A percentile compares a stretch with the other conserved stretches of the same genome.
phyloP scores from a whole-genome alignment of 1,284 basidiomycete species.

The Moesziomyces sp. region DNA sequence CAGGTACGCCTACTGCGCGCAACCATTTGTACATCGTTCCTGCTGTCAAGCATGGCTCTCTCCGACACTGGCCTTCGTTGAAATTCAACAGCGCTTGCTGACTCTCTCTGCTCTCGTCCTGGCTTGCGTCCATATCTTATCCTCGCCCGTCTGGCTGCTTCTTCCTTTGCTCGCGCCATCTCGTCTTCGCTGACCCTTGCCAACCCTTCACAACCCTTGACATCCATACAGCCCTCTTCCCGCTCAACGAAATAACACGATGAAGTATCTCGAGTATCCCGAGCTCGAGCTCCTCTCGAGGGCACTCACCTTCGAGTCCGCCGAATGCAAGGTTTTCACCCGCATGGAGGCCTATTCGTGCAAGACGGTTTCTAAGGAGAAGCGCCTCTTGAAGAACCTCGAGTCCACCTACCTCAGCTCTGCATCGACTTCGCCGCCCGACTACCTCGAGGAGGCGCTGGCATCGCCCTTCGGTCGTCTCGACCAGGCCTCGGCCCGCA shows the following conservation, averaged over 20 bases:
- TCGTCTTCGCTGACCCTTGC: background rate
- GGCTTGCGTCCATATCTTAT: background rate
- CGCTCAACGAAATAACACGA: constrained; percentile 63
- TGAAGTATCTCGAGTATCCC: constrained; percentile 92
- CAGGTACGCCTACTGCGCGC: background rate
- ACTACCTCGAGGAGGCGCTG: constrained; percentile 61
- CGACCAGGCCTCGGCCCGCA: constrained; percentile 74
- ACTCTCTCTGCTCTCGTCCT: constrained; percentile 15
- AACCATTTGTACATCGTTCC: background rate
- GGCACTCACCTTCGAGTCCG: constrained; percentile 77
- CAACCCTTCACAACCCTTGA: background rate
- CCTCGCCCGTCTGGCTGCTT: background rate
- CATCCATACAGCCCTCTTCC: constrained; percentile 3
- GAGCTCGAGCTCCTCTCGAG: constrained; percentile 81
- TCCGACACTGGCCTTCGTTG: background rate
- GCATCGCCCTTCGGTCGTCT: constrained; percentile 69
- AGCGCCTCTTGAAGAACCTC: constrained; percentile 92
- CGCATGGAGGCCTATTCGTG: constrained; percentile 97
- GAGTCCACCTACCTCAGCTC: constrained; percentile 61
- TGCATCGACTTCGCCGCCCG: constrained; percentile 62
- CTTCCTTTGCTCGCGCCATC: background rate
- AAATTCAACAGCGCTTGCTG: constrained; percentile 30
- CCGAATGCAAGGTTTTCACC: constrained; percentile 89
- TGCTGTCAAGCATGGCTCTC: constrained; percentile 1
- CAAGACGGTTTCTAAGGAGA: constrained; percentile 96